Evolutionary conservation across 2,329 filamentous ascomycete genomes (phyloP).

Genomic region (Colletotrichum sp.): DNA sequence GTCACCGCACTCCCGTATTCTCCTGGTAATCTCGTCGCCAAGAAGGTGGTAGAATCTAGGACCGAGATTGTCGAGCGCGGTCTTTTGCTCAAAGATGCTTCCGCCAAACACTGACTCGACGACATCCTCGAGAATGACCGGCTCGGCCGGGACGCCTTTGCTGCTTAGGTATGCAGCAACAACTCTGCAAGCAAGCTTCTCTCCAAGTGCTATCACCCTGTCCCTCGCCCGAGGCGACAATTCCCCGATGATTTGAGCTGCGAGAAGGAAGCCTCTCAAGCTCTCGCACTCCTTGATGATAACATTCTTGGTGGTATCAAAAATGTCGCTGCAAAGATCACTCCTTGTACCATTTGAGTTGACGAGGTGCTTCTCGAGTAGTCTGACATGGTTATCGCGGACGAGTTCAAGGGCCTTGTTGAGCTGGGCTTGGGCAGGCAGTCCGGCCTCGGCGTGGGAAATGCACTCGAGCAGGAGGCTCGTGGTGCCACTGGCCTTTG

Average conservation of each 20-base stretch:
- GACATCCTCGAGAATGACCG: constrained; percentile 51
- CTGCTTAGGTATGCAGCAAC: constrained; percentile 88
- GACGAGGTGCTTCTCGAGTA: constrained; percentile 51
- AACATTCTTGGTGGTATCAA: constrained; percentile 70
- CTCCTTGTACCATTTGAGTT: constrained; percentile 78
- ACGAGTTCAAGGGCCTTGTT: constrained; percentile 13
- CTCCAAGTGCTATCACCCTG: constrained; percentile 90
- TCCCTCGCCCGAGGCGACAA: constrained; percentile 81
- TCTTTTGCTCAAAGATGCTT: constrained; percentile 77
- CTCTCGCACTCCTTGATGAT: constrained; percentile 77
- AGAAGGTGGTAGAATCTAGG: constrained; percentile 73
- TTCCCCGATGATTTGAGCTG: constrained; percentile 71
- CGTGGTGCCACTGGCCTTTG: constrained; percentile 93
- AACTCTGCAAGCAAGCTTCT: constrained; percentile 92
- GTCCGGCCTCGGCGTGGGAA: constrained; percentile 39
- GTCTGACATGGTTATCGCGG: neutral
- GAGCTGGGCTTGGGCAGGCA: constrained; percentile 29
- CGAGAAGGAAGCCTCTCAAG: constrained; percentile 74
- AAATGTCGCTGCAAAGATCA: constrained; percentile 82
- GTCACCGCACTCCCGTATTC: constrained; percentile 67
- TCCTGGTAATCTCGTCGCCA: constrained; percentile 63
- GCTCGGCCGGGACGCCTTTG: constrained; percentile 47
- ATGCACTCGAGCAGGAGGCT: constrained; percentile 67
- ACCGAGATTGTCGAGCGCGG: constrained; percentile 63
- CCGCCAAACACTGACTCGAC: constrained; percentile 91